Evolutionary conservation across 2,329 filamentous ascomycete species (phyloP), one percentile per base, ranked within the genome.

Genomic region (Alternaria sp.): DNA sequence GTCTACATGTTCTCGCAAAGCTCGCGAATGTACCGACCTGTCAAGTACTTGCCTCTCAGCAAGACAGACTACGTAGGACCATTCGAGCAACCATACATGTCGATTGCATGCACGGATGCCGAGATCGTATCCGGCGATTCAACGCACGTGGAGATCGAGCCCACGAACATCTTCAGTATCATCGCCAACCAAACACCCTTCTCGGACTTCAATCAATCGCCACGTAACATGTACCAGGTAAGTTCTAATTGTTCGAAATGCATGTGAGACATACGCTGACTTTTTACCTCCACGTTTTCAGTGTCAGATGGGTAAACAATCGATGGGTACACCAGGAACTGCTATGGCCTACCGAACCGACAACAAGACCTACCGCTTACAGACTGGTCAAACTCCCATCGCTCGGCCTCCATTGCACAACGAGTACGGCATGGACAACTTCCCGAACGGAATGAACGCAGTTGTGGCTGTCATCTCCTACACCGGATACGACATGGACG

Each of bases 401-500:
- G 94, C 97, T 34, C 89, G 95, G 68, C 89, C 94, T 28, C 94
- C 94, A 32, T 85, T 98, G 45, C 94, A 99, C 82, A 98, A 97
- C 74, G 90, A 92, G 20, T 99, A 99, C 75, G 95, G 94, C 20
- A 89, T 98, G 62, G 95, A 99, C 82, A 98, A 98, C 80, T 99
- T 97, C 79, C 95, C 95, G 56, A 97, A 98, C 77, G 95, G 95
- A 28, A 94, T 89, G 74, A 99, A 99, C 74, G 93, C 93, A 9
- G 89, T 98, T 40, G 95, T 99, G 60, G 95, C 95, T 60, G 96
- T 99, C 78, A 97, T 99, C 66, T 97, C 94, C 0, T 99, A 99
- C 80, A 98, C 94, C 2, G 95, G 94, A 53, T 99, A 98, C 81
- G 95, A 99, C 85, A 99, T 99, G 95, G 95, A 99, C 85, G 95